Percentiles rank a stretch among this genome's conserved stretches.
Evolutionary conservation across 805 yeast genomes (phyloP).

Genomic region (Zygotorulaspora chibaensis): DNA sequence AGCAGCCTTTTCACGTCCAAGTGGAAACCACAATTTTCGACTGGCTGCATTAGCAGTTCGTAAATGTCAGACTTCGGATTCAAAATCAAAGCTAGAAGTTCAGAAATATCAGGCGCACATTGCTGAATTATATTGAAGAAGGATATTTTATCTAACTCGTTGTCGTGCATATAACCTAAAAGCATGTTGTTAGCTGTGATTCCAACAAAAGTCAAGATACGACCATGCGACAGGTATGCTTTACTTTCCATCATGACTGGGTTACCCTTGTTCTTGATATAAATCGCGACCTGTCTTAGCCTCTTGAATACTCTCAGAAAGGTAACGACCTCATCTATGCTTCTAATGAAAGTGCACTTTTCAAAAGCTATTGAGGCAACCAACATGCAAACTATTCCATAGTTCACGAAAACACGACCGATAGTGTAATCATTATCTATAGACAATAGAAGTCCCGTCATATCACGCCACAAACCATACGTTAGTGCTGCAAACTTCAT

Average conservation of each 20-base stretch:
- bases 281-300: slow-evolving; percentile 11
- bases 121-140: slow-evolving; percentile 58
- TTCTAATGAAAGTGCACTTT: slow-evolving; percentile 5
- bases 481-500: slow-evolving; percentile 3
- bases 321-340: slow-evolving; percentile 12
- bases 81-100: slow-evolving; percentile 11
- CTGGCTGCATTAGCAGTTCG: slow-evolving; percentile 23
- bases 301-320: slow-evolving; percentile 14
- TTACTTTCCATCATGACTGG: slow-evolving; percentile 15
- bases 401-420: slow-evolving; percentile 14
- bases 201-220: slow-evolving; percentile 18
- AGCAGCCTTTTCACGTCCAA: slow-evolving; percentile 22
- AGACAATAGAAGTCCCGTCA: slow-evolving; percentile 11
- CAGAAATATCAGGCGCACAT: slow-evolving; percentile 52
- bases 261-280: slow-evolving; percentile 10
- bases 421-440: slow-evolving; percentile 18
- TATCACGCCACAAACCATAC: slow-evolving; percentile 14
- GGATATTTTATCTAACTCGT: slow-evolving; percentile 51
- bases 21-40: slow-evolving; percentile 29
- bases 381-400: slow-evolving; percentile 12
- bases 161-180: slow-evolving; percentile 11
- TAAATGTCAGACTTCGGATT: slow-evolving; percentile 25
- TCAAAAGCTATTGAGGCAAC: slow-evolving; percentile 12
- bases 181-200: slow-evolving; percentile 19
- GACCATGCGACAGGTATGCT: slow-evolving; percentile 14